These are phyloP conservation scores for Jaltomata sinuosa DNA, from an alignment of 257 asterid genomes.

Conservation along the genomic window DNA sequence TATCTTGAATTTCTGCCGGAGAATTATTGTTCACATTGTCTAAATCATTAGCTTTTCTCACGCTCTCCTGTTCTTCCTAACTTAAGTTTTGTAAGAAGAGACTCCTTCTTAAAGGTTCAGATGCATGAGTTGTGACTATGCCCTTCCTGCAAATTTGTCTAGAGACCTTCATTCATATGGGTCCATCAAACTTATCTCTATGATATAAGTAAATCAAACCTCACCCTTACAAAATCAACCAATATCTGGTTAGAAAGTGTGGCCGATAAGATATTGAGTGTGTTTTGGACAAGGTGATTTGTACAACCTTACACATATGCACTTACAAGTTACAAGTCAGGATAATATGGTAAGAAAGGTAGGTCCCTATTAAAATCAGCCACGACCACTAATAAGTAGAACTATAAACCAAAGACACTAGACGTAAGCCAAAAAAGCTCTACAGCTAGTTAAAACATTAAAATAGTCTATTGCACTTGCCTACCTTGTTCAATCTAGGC, in stretches of 20 bases:
- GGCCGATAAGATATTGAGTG: no score
- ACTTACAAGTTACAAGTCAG: background rate
- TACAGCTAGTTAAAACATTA: background rate
- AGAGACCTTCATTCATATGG: conserved; percentile 21
- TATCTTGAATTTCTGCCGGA: conserved; percentile 49
- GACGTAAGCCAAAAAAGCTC: background rate
- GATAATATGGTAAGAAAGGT: background rate
- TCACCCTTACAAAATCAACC: background rate
- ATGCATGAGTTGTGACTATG: conserved; percentile 43
- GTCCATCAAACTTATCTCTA: background rate
- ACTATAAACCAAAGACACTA: background rate
- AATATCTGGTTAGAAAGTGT: background rate
- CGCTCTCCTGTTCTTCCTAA: conserved; percentile 34
- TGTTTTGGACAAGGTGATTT: background rate
- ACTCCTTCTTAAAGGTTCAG: conserved; percentile 67
- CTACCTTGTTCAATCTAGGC: no score
- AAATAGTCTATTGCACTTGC: no score
- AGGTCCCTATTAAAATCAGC: background rate
- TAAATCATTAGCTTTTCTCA: conserved; percentile 12
- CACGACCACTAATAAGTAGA: background rate
- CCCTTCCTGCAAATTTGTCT: conserved; percentile 68
- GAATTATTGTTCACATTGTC: conserved; percentile 21
- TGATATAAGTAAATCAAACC: background rate
- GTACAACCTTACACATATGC: background rate
- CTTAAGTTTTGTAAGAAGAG: conserved; percentile 76